Evolutionary conservation across 345 rosid genomes (phyloP).

Genomic region (Eutrema yunnanense): DNA sequence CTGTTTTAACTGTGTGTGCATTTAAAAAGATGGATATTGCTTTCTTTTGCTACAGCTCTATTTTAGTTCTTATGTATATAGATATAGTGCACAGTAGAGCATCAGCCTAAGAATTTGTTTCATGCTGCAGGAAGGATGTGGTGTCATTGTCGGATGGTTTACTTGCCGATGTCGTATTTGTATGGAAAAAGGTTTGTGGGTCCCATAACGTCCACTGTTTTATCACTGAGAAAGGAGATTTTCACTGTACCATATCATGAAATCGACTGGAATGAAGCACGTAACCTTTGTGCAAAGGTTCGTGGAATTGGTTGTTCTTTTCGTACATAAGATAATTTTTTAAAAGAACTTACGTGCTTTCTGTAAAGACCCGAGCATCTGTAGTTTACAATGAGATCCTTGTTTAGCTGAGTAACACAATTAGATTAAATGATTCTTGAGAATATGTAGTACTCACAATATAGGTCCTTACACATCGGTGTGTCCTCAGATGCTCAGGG

Average conservation of each 20-base stretch:
- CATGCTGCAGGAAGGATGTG: conserved; percentile 89
- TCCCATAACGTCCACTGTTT: conserved; percentile 75
- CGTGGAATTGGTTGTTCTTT: conserved; percentile 26
- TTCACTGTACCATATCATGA: conserved; percentile 78
- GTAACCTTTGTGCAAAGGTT: conserved; percentile 91
- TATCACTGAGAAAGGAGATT: conserved; percentile 87
- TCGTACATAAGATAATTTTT: neutral
- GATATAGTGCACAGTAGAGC: neutral
- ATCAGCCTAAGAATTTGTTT: neutral
- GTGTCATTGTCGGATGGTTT: conserved; percentile 99
- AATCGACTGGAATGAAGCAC: conserved; percentile 79
- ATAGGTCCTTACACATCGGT: neutral
- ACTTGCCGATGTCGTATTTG: conserved; percentile 94
- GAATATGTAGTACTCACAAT: neutral
- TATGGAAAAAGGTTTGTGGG: conserved; percentile 97
- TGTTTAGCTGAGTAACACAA: neutral
- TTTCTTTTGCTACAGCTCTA: neutral
- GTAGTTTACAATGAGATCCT: neutral
- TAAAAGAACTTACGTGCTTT: neutral
- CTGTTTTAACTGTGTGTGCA: neutral
- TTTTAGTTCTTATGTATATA: neutral
- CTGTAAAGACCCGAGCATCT: neutral
- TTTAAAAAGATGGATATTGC: neutral
- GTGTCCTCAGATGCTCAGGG: neutral
- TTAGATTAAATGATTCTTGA: neutral